Evolutionary conservation across 164 flowering plant genomes (phyloP), one percentile per base, ranked within the genome.

Genomic region (Chimonanthus praecox): DNA sequence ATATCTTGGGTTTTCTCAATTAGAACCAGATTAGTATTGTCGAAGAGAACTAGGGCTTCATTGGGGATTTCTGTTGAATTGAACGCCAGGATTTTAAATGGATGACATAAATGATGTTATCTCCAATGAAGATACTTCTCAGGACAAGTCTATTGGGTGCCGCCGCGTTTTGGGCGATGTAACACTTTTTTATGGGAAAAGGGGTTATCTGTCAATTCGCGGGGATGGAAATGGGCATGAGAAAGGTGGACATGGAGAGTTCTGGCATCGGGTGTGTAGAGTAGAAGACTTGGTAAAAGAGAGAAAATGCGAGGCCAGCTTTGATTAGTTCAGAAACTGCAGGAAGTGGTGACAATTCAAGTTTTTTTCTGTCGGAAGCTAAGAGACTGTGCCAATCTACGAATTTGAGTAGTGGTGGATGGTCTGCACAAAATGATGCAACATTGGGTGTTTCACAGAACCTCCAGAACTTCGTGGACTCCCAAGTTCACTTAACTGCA

Each of bases 131-230:
- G 82, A 78, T 11, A n/a, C 4, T 67, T 78, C 68, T 73, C 70
- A 75, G 33, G 33, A 33, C 6, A 62, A 68, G 4, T 80, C 75
- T 10, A 80, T 18, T 43, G 74, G 77, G 64, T 50, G 54, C 33
- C 88, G 90, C 15, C 33, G 76, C 2, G 88, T 54, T 47, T 74
- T 94, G 50, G 88, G 82, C 2, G 92, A 94, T 68, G 62, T 91
- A 58, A 85, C 94, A 0, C 91, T 90, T 79, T 78, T 58, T 45
- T 69, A 80, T 0, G 81, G 75, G n/a, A 90, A 88, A 73, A 83
- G 92, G 65, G 74, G 71, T 18, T 72, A 83, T 75, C 80, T 82
- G 3, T 58, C 68, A 45, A 50, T 77, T 72, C 72, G 78, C 1
- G 75, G 76, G 15, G 71, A 64, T 49, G 70, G 69, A 46, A 78